Evolutionary conservation across 176 grass and related monocot genomes (phyloP).

Genomic region (Thinopyrum elongatum): DNA sequence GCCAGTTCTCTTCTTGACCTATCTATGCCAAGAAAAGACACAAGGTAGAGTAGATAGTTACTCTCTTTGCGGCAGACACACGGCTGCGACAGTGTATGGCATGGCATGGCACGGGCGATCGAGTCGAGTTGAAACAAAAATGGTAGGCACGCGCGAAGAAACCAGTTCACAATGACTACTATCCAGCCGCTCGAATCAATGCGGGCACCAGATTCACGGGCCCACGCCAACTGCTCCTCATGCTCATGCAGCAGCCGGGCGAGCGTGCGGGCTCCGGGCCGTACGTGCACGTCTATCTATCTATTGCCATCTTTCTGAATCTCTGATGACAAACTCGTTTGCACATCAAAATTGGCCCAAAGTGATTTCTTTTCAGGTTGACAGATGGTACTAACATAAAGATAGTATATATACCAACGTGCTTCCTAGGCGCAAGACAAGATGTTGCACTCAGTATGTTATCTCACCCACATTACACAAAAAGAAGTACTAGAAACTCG

Average conservation of each 20-base stretch:
- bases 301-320: no score
- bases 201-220: neutral
- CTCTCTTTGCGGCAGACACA: neutral
- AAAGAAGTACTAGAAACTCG: neutral
- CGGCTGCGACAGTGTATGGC: neutral
- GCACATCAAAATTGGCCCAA: neutral
- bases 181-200: neutral
- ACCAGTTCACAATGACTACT: neutral
- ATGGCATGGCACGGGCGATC: neutral
- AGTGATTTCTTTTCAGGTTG: neutral
- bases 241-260: neutral
- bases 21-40: no score
- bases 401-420: no score
- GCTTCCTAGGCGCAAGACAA: no score
- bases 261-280: no score
- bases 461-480: neutral
- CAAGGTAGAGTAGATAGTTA: no score
- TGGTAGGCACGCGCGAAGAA: neutral
- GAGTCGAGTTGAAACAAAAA: neutral
- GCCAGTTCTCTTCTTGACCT: no score
- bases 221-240: neutral
- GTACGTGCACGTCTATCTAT: no score
- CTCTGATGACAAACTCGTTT: neutral
- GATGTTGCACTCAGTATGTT: no score
- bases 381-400: no score